Conservation (phyloP, 2,329 filamentous ascomycete species). For the Xylaria sp. region DNA sequence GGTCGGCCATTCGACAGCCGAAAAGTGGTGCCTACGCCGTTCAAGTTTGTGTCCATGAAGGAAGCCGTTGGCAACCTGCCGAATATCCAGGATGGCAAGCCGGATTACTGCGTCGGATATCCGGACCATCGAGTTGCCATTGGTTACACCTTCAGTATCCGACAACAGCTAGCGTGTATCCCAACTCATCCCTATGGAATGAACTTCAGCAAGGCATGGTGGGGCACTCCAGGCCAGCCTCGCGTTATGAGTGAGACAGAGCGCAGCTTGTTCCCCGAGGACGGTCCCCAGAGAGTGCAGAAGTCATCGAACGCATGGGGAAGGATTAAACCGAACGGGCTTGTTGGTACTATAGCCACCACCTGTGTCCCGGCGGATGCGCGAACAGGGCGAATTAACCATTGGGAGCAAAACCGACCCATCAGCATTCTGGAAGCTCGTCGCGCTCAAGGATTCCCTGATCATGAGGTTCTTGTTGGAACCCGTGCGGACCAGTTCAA, state of each 20-base stretch:
- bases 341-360: constrained; percentile 63
- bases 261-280: constrained; percentile 21
- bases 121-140: constrained; percentile 62
- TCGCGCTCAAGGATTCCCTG: constrained; percentile 64
- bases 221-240: constrained; percentile 21
- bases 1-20: constrained; percentile 55
- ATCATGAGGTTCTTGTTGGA: constrained; percentile 66
- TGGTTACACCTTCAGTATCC: constrained; percentile 36
- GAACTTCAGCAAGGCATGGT: constrained; percentile 45
- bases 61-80: constrained; percentile 59
- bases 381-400: constrained; percentile 50
- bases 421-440: constrained; percentile 62
- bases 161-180: constrained; percentile 50
- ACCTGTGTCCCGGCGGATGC: constrained; percentile 45
- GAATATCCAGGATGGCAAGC: constrained; percentile 53
- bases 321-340: constrained; percentile 45
- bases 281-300: constrained; percentile 6
- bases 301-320: constrained; percentile 42
- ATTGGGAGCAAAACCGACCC: constrained; percentile 60
- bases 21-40: constrained; percentile 49
- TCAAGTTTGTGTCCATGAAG: constrained; percentile 49
- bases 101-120: constrained; percentile 55
- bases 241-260: constrained; percentile 9
- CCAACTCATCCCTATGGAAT: constrained; percentile 54
- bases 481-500: constrained; percentile 50